Conservation (phyloP, 306 rosid genomes). For the Glycine tomentella region DNA sequence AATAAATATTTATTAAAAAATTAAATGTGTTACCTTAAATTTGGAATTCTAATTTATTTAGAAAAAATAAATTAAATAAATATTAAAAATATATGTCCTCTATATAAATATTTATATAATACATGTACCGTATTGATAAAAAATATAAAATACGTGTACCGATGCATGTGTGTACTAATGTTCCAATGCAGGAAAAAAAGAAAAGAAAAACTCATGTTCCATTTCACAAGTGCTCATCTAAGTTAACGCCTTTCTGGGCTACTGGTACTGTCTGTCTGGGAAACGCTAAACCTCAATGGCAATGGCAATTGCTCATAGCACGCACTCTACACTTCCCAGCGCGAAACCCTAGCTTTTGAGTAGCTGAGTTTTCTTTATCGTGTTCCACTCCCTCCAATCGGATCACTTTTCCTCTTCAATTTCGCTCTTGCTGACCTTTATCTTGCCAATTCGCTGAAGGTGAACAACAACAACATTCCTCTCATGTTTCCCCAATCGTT, state of each 20-base stretch:
- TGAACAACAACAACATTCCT: not conserved
- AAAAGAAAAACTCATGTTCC: not conserved
- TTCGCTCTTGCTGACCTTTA: not conserved
- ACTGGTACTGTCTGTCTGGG: too few relatives aligned
- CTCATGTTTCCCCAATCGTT: not conserved
- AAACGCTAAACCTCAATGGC: not conserved
- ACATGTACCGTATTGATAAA: too few relatives aligned
- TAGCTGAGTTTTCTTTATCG: not conserved
- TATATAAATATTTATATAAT: too few relatives aligned
- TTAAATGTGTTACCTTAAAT: too few relatives aligned
- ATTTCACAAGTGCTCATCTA: not conserved
- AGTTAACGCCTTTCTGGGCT: not conserved
- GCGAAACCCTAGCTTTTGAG: constrained; percentile 24
- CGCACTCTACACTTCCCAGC: not conserved
- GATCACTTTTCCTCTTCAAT: constrained; percentile 1
- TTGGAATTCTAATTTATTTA: too few relatives aligned
- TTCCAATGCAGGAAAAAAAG: not conserved
- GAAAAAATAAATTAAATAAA: too few relatives aligned
- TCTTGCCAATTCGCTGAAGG: not conserved
- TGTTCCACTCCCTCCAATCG: not conserved
- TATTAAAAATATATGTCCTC: too few relatives aligned
- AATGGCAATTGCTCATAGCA: not conserved
- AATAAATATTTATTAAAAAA: too few relatives aligned
- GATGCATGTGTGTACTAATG: not conserved
- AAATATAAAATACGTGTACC: not conserved